Percentiles rank a stretch among this genome's conserved stretches.
phyloP scores from a whole-genome alignment of 1,284 basidiomycete species.

The Moniliella sp. region DNA sequence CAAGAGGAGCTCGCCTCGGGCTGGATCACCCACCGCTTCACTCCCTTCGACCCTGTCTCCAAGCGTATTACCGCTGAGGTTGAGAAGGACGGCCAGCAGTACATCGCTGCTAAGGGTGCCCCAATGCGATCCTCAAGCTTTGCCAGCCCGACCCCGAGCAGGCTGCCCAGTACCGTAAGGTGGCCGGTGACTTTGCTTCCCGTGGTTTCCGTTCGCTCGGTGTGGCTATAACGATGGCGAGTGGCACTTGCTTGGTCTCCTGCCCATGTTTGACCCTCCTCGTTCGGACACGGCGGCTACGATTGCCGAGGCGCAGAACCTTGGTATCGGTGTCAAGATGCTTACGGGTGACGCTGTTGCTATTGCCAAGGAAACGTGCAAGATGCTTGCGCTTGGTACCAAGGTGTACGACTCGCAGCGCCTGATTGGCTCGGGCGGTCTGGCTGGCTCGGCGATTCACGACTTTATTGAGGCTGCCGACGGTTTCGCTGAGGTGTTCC shows the following conservation, averaged over 20 bases:
- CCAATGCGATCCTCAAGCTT: slow-evolving; percentile 42
- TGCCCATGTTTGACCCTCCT: slow-evolving; percentile 41
- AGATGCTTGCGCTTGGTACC: slow-evolving; percentile 39
- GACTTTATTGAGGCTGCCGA: slow-evolving; percentile 42
- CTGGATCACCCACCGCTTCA: slow-evolving; percentile 42
- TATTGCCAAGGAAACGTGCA: slow-evolving; percentile 43
- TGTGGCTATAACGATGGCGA: slow-evolving; percentile 41
- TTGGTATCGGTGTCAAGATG: slow-evolving; percentile 43
- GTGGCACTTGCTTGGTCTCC: slow-evolving; percentile 39
- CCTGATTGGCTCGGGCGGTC: slow-evolving; percentile 39
- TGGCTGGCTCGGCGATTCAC: slow-evolving; percentile 41
- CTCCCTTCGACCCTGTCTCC: slow-evolving; percentile 42
- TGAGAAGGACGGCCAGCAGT: slow-evolving; percentile 39
- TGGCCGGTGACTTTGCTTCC: slow-evolving; percentile 37
- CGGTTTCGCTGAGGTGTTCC: slow-evolving; percentile 44
- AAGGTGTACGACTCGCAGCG: slow-evolving; percentile 43
- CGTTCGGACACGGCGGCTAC: slow-evolving; percentile 41
- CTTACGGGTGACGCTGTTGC: slow-evolving; percentile 44
- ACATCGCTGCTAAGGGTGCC: slow-evolving; percentile 42
- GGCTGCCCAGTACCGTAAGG: slow-evolving; percentile 37
- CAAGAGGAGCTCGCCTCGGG: slow-evolving; percentile 39
- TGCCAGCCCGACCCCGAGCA: slow-evolving; percentile 36
- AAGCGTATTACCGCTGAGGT: slow-evolving; percentile 44
- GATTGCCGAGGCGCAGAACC: slow-evolving; percentile 40
- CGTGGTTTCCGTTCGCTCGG: slow-evolving; percentile 42